Evolutionary conservation across 495 filamentous ascomycete species (phyloP).

Genomic region (Aspergillus biplanus): DNA sequence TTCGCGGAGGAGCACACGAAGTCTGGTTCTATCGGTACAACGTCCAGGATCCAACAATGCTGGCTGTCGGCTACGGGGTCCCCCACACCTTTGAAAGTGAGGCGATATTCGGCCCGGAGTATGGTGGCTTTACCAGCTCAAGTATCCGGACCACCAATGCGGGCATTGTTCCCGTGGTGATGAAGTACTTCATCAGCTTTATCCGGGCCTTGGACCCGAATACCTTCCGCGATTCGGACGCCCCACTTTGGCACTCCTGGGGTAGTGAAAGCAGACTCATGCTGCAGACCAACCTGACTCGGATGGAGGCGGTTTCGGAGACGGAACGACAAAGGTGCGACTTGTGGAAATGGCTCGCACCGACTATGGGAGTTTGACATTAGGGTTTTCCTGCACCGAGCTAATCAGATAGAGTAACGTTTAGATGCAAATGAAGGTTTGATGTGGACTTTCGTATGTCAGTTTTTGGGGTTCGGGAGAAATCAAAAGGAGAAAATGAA

Average conservation of each 20-base stretch:
- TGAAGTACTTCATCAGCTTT: constrained; percentile 68
- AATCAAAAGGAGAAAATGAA: too few relatives aligned
- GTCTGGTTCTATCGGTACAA: constrained; percentile 68
- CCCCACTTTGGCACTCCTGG: constrained; percentile 51
- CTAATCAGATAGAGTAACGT: too few relatives aligned
- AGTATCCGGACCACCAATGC: constrained; percentile 41
- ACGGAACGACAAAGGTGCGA: constrained; percentile 47
- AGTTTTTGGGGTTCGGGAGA: too few relatives aligned
- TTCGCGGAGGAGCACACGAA: constrained; percentile 20
- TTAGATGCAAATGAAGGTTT: too few relatives aligned
- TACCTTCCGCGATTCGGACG: constrained; percentile 32
- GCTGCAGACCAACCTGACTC: constrained; percentile 54
- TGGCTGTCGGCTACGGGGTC: constrained; percentile 57
- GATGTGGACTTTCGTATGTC: too few relatives aligned
- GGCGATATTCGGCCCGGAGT: constrained; percentile 56
- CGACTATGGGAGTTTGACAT: constrained; percentile 5
- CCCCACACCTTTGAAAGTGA: constrained; percentile 63
- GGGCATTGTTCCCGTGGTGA: constrained; percentile 55
- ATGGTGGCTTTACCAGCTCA: constrained; percentile 25
- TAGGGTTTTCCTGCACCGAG: too few relatives aligned
- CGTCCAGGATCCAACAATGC: constrained; percentile 53
- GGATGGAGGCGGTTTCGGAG: constrained; percentile 55
- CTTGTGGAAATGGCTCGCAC: constrained; percentile 39
- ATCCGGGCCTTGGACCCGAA: constrained; percentile 65
- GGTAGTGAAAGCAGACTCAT: constrained; percentile 37